Percentiles rank a stretch among this genome's conserved stretches.
phyloP scores from a whole-genome alignment of 805 yeast genomes.

The Metschnikowia shivogae region DNA sequence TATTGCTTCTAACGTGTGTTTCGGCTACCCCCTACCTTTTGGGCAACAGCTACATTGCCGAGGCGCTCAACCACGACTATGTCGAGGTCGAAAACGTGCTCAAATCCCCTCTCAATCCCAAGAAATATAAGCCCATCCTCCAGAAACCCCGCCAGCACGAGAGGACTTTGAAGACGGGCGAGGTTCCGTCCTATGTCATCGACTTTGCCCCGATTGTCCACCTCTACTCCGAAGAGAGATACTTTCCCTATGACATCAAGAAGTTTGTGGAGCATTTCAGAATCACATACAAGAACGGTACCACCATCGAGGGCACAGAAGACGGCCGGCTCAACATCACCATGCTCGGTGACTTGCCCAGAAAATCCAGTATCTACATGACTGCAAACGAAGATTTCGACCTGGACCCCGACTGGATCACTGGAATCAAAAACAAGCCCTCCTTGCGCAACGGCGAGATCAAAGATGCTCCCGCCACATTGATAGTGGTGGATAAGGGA shows the following conservation, averaged over 20 bases:
- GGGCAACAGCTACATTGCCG: conserved; percentile 20
- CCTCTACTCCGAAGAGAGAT: conserved; percentile 82
- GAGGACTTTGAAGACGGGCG: conserved; percentile 45
- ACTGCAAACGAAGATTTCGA: conserved; percentile 70
- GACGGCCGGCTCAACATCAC: conserved; percentile 25
- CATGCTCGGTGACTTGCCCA: conserved; percentile 29
- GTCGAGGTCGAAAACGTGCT: conserved; percentile 25
- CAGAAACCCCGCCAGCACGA: conserved; percentile 29
- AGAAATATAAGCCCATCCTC: conserved; percentile 36
- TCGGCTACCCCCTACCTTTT: conserved; percentile 14
- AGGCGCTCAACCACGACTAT: conserved; percentile 21
- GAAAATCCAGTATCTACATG: conserved; percentile 46
- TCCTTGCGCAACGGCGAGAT: conserved; percentile 67
- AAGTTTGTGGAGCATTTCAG: conserved; percentile 66
- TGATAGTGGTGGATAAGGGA: conserved; percentile 87
- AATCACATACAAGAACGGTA: conserved; percentile 49
- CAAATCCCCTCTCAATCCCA: conserved; percentile 19
- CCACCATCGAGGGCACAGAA: conserved; percentile 33
- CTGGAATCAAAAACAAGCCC: conserved; percentile 68
- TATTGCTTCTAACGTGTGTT: conserved; percentile 5
- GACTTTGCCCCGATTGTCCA: conserved; percentile 76
- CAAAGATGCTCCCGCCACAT: conserved; percentile 70
- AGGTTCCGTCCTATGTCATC: conserved; percentile 59
- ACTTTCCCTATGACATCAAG: conserved; percentile 76
- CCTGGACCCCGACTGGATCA: conserved; percentile 74